Percentiles rank a stretch among this genome's conserved stretches.
Evolutionary conservation across 164 flowering plant species (phyloP).

Genomic region (Magnolia kwangsiensis): DNA sequence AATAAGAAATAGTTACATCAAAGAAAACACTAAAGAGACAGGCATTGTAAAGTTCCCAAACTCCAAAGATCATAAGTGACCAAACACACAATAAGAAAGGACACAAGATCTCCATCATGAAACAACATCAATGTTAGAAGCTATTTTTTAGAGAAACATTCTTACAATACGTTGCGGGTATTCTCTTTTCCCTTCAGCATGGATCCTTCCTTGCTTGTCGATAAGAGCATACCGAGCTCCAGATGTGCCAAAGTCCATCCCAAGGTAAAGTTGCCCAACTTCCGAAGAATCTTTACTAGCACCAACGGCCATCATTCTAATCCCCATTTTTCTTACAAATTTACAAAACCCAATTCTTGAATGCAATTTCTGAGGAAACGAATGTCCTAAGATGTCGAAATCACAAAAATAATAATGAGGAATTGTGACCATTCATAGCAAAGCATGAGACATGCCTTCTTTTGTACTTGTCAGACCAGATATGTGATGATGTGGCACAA

Average conservation of each 20-base stretch:
- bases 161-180: slow-evolving; percentile 62
- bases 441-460: too few species aligned
- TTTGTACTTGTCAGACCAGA: too few species aligned
- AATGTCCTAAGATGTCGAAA: background rate
- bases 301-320: slow-evolving; percentile 11
- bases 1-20: background rate
- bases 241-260: slow-evolving; percentile 97
- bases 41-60: background rate
- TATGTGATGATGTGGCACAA: too few species aligned
- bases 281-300: slow-evolving; percentile 6
- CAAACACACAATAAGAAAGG: background rate
- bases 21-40: background rate
- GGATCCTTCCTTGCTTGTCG: slow-evolving; percentile 54
- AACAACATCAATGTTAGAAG: background rate
- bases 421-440: background rate
- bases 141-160: background rate
- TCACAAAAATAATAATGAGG: background rate
- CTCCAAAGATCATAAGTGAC: background rate
- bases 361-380: background rate
- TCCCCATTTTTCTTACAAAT: background rate
- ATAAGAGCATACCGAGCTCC: slow-evolving; percentile 86
- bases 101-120: background rate
- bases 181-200: slow-evolving; percentile 73
- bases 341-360: slow-evolving; percentile 12
- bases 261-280: slow-evolving; percentile 57